phyloP scores from a whole-genome alignment of 192 early-diverging fungal genomes.

The Entomortierella beljakovae region DNA sequence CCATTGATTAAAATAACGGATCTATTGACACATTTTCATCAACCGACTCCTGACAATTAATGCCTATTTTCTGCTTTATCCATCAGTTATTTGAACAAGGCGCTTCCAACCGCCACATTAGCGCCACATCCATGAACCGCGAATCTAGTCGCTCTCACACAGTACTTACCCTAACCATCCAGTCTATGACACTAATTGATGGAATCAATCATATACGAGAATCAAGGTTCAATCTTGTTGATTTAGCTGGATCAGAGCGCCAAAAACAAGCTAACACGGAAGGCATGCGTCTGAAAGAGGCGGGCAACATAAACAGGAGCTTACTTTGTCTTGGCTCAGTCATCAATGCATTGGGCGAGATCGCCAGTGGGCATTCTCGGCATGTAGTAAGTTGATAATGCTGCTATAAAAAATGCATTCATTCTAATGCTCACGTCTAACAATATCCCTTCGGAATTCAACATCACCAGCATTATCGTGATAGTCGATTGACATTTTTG shows the following conservation, averaged over 20 bases:
- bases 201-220: slow-evolving; percentile 71
- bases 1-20: background rate
- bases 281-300: slow-evolving; percentile 78
- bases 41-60: background rate
- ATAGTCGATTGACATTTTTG: slow-evolving; percentile 76
- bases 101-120: slow-evolving; percentile 75
- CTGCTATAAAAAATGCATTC: background rate
- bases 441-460: background rate
- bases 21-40: background rate
- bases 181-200: slow-evolving; percentile 64
- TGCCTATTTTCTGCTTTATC: background rate
- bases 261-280: slow-evolving; percentile 73
- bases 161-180: slow-evolving; percentile 81
- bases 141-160: slow-evolving; percentile 86
- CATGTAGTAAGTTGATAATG: slow-evolving; percentile 57
- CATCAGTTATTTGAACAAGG: slow-evolving; percentile 68
- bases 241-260: slow-evolving; percentile 82
- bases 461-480: slow-evolving; percentile 64
- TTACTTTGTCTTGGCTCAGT: slow-evolving; percentile 84
- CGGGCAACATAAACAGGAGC: slow-evolving; percentile 86
- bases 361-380: slow-evolving; percentile 65
- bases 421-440: too few species aligned
- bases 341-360: slow-evolving; percentile 83
- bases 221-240: slow-evolving; percentile 80
- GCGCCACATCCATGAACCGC: slow-evolving; percentile 86